Evolutionary conservation across 2,329 filamentous ascomycete species (phyloP).

Genomic region (Aspergillus costaricaensis): DNA sequence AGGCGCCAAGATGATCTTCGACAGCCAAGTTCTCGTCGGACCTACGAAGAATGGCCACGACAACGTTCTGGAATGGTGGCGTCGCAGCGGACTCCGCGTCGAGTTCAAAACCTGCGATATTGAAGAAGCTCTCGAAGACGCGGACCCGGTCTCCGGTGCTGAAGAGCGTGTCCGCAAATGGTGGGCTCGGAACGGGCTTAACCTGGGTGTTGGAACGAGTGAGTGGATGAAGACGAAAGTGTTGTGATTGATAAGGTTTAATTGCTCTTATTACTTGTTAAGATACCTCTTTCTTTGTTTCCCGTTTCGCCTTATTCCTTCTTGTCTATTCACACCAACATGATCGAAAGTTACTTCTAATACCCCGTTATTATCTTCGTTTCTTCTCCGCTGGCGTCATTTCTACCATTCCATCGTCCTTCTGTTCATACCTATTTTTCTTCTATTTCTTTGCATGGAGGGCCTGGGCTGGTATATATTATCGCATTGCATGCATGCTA

Average conservation of each 20-base stretch:
- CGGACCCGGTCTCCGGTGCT: slow-evolving; percentile 63
- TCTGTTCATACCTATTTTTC: neutral
- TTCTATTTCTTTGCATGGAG: neutral
- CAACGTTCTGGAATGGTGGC: slow-evolving; percentile 90
- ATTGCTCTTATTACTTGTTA: too few species aligned
- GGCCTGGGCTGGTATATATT: too few species aligned
- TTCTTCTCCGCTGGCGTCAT: slow-evolving; percentile 8
- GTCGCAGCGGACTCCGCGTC: slow-evolving; percentile 68
- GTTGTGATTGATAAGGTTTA: slow-evolving; percentile 51
- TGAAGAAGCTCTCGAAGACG: slow-evolving; percentile 90
- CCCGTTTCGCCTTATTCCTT: neutral
- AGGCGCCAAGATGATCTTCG: slow-evolving; percentile 76
- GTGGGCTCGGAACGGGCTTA: slow-evolving; percentile 85
- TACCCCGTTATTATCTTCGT: slow-evolving; percentile 11
- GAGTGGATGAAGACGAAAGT: slow-evolving; percentile 87
- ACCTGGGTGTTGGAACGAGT: slow-evolving; percentile 76
- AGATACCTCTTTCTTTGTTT: neutral
- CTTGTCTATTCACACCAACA: slow-evolving; percentile 1
- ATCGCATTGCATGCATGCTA: too few species aligned
- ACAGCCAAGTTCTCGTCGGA: slow-evolving; percentile 79
- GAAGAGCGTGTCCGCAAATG: slow-evolving; percentile 75
- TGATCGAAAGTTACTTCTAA: slow-evolving; percentile 9
- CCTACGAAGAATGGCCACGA: slow-evolving; percentile 86
- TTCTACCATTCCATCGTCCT: neutral
- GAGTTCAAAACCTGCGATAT: slow-evolving; percentile 96